Percentiles rank a stretch among this genome's conserved stretches.
phyloP scores from a whole-genome alignment of 2,329 filamentous ascomycete genomes.

The Setomelanomma holmii region DNA sequence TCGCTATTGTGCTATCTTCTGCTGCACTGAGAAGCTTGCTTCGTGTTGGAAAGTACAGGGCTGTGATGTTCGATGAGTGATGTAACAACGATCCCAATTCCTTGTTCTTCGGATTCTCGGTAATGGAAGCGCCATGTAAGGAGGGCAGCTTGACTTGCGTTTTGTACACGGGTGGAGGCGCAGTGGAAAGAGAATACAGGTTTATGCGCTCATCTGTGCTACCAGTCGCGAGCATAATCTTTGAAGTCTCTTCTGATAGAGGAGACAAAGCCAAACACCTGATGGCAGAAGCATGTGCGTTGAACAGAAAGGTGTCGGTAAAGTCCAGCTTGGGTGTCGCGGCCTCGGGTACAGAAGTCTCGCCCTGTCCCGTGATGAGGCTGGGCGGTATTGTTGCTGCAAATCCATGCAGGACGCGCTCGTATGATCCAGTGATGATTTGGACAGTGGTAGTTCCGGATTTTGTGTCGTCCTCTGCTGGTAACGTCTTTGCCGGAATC shows the following conservation, averaged over 20 bases:
- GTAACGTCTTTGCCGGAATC: conserved; percentile 10
- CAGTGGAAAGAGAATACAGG: conserved; percentile 81
- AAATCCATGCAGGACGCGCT: conserved; percentile 88
- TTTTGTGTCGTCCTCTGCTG: conserved; percentile 9
- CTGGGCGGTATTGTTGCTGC: conserved; percentile 70
- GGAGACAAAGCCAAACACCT: conserved; percentile 83
- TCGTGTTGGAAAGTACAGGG: conserved; percentile 80
- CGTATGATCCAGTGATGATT: conserved; percentile 92
- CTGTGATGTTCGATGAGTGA: conserved; percentile 82
- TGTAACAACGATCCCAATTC: conserved; percentile 88
- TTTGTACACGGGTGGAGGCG: conserved; percentile 62
- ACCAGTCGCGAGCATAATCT: conserved; percentile 88
- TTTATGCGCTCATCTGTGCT: conserved; percentile 95
- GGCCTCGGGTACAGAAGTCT: conserved; percentile 23
- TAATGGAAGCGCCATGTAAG: conserved; percentile 74
- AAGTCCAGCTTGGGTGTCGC: conserved; percentile 64
- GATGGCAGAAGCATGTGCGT: conserved; percentile 88
- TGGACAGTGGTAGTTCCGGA: conserved; percentile 66
- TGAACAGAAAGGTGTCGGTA: conserved; percentile 93
- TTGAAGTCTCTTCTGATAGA: conserved; percentile 74
- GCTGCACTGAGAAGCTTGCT: conserved; percentile 87
- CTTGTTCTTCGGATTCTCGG: conserved; percentile 85
- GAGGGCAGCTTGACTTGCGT: conserved; percentile 67
- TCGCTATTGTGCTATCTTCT: conserved; percentile 90
- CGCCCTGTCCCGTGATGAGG: conserved; percentile 38